Conservation (phyloP, 1,284 basidiomycete genomes). For the Tausonia pullulans region DNA sequence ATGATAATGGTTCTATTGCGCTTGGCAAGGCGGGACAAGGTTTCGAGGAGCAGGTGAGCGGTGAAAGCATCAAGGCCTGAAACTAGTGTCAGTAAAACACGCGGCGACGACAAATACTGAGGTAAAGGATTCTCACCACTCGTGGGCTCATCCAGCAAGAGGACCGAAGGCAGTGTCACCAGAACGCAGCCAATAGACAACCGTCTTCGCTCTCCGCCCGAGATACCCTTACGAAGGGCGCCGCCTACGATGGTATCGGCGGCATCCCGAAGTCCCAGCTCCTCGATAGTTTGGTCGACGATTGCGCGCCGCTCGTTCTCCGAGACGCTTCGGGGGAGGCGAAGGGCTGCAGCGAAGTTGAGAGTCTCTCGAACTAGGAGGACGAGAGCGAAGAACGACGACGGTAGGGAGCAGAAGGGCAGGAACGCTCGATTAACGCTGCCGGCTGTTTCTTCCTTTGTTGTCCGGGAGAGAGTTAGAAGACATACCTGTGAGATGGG, state of each 20-base stretch:
- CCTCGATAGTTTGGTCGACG: slow-evolving; percentile 43
- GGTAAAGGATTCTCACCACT: slow-evolving; percentile 24
- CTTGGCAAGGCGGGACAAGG: slow-evolving; percentile 39
- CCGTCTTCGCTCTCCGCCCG: slow-evolving; percentile 67
- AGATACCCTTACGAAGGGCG: slow-evolving; percentile 49
- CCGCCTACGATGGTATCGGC: slow-evolving; percentile 43
- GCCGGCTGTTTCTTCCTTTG: too few species aligned
- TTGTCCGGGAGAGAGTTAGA: too few species aligned
- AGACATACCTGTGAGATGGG: slow-evolving; percentile 32
- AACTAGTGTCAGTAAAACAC: not conserved
- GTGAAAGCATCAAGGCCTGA: slow-evolving; percentile 41
- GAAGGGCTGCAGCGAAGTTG: slow-evolving; percentile 39
- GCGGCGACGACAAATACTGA: not conserved
- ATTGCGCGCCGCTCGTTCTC: slow-evolving; percentile 31
- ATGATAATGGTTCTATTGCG: slow-evolving; percentile 42
- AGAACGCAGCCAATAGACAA: slow-evolving; percentile 75
- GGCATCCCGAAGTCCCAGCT: slow-evolving; percentile 43
- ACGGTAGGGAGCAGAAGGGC: not conserved
- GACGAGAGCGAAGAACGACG: not conserved
- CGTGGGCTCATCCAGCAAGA: slow-evolving; percentile 74
- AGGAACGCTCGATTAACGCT: not conserved
- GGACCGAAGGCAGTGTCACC: slow-evolving; percentile 63
- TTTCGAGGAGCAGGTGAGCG: slow-evolving; percentile 41
- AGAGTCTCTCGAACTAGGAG: slow-evolving; percentile 42
- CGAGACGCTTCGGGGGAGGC: slow-evolving; percentile 37